Base-by-base conservation (phyloP, 2,329 filamentous ascomycete genomes). In the Colletotrichum abscissum region DNA sequence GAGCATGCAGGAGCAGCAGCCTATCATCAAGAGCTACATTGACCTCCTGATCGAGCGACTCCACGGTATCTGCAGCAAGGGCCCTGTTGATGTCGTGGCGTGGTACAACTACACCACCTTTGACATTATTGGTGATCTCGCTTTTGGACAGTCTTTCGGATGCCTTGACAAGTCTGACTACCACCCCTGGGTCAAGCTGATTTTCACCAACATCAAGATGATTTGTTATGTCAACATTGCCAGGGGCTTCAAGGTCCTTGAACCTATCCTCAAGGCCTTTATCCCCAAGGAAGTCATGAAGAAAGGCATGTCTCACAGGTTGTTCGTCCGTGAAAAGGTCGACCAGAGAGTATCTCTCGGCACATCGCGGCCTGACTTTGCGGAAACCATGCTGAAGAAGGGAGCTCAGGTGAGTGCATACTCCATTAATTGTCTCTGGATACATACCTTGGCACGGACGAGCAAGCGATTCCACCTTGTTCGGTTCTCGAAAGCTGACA, bases 11-110 rank as follows among this genome's bases (percentile, higher is more conserved):
- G 75, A 75, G 0, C 79, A 81, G 67, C 76, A 80, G 67, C 72
- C 76, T 3, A 60, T 78, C 8, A 76, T 88, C 71, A 77, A 79
- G 69, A 72, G 74, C 1, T 85, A 87, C 75, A 80, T 85, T 30
- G 78, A 83, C 57, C 73, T 84, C 16, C 79, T 87, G 52, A 79
- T 86, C 35, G 63, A 77, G 19, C 80, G 79, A 46, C 75, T 87
- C 60, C 78, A 76, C 30, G 80, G 83, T 28, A 75, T 81, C 14
- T 74, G 65, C 11, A 54, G 38, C 2, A 19, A 56, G 1, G 73
- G 73, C 2, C 46, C 65, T 4, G 54, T 79, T 30, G 75, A 82
- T 63, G 71, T 81, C 14, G 75, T 74, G 0, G 26, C 64, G 24
- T 81, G 76, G 80, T 80, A 77, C 76, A 78, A 77, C 62, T 79